A percentile compares a stretch with the other conserved stretches of the same genome.
phyloP scores from a whole-genome alignment of 805 yeast species.

The Scheffersomyces stipitis region DNA sequence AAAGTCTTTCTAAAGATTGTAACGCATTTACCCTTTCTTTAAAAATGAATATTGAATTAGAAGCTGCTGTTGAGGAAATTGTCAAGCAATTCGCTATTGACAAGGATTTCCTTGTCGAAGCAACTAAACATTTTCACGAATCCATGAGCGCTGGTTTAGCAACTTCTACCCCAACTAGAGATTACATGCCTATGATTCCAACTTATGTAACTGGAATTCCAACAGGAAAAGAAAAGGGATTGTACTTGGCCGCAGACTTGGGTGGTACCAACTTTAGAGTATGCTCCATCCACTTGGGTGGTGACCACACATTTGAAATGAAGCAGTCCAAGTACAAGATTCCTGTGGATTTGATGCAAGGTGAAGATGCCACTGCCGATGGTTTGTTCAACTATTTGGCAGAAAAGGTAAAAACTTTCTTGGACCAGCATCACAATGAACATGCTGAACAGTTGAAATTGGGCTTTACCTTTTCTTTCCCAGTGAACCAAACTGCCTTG shows the following conservation, averaged over 20 bases:
- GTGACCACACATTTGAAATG: constrained; percentile 75
- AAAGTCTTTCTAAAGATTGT: no score
- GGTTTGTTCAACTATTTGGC: constrained; percentile 79
- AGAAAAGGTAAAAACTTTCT: constrained; percentile 60
- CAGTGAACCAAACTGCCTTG: constrained; percentile 81
- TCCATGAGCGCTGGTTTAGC: constrained; percentile 62
- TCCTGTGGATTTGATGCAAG: constrained; percentile 74
- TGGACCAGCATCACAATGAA: constrained; percentile 64
- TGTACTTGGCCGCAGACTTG: constrained; percentile 84
- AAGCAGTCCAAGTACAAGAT: constrained; percentile 77
- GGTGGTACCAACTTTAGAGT: constrained; percentile 98
- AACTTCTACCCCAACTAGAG: constrained; percentile 41
- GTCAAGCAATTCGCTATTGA: constrained; percentile 42
- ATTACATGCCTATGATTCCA: constrained; percentile 82
- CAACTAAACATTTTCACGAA: constrained; percentile 56
- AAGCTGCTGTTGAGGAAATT: constrained; percentile 32
- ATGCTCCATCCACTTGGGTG: constrained; percentile 77
- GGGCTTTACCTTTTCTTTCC: constrained; percentile 95
- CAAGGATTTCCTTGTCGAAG: constrained; percentile 42
- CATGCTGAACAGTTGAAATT: constrained; percentile 30
- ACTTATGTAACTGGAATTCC: constrained; percentile 85
- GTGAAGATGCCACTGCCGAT: constrained; percentile 53
- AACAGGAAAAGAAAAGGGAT: constrained; percentile 79
- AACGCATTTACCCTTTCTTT: not conserved
- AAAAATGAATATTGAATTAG: constrained; percentile 15